phyloP scores from a whole-genome alignment of 1,284 basidiomycete species.

The Cryptococcus sp. region DNA sequence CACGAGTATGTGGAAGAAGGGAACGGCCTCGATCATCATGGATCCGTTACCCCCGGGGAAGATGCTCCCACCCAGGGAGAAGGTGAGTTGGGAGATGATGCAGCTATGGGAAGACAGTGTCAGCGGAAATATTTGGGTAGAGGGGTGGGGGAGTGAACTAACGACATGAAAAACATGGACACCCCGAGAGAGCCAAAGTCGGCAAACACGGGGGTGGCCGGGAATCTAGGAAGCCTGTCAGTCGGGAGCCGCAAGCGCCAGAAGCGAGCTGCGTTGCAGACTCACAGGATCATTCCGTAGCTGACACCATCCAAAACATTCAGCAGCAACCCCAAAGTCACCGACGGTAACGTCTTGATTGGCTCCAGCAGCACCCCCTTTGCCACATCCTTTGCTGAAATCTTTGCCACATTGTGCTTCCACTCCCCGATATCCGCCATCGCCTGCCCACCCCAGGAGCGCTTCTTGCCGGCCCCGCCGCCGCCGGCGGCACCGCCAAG shows the following conservation, averaged over 20 bases:
- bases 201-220: constrained; percentile 72
- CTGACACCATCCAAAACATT: constrained; percentile 89
- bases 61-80: constrained; percentile 79
- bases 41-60: constrained; percentile 86
- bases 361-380: constrained; percentile 52
- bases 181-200: constrained; percentile 85
- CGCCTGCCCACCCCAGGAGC: constrained; percentile 12
- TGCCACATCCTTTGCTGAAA: constrained; percentile 37
- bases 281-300: constrained; percentile 66
- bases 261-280: no score
- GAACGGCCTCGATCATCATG: constrained; percentile 99
- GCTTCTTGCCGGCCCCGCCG: constrained; percentile 3
- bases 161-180: constrained; percentile 90
- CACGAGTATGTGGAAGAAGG: constrained; percentile 92
- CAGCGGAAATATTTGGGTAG: background rate
- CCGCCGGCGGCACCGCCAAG: constrained; percentile 10
- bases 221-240: constrained; percentile 80
- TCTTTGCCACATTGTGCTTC: constrained; percentile 27
- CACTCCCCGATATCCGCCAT: constrained; percentile 11
- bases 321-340: constrained; percentile 77
- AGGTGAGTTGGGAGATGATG: constrained; percentile 78
- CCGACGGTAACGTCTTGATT: constrained; percentile 66
- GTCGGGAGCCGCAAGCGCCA: no score
- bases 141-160: constrained; percentile 26
- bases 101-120: constrained; percentile 53